Percentiles rank a stretch among this genome's conserved stretches.
These are phyloP conservation scores for Candida broadrunensis DNA, from an alignment of 805 yeast species.

Conservation along the genomic window DNA sequence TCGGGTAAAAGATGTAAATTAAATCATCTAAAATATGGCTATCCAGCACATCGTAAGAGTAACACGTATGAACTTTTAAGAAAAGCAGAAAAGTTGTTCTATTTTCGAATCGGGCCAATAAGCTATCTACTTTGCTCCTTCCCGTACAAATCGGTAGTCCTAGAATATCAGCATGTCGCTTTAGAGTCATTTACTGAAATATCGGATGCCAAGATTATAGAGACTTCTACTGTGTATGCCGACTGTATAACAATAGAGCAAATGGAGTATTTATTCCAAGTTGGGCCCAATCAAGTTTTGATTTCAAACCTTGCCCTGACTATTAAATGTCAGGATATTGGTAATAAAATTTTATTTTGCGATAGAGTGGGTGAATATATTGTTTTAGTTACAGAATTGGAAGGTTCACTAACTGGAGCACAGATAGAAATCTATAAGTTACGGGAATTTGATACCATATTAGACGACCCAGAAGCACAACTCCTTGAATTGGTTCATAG, in stretches of 20 bases:
- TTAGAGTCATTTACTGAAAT: slow-evolving; percentile 21
- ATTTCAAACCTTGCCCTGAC: slow-evolving; percentile 18
- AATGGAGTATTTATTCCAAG: slow-evolving; percentile 20
- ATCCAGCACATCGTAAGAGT: slow-evolving; percentile 20
- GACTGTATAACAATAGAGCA: slow-evolving; percentile 7
- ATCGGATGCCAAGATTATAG: slow-evolving; percentile 12
- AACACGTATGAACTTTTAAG: slow-evolving; percentile 27
- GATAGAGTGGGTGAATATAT: slow-evolving; percentile 7
- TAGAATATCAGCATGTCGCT: slow-evolving; percentile 24
- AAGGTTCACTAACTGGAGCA: not conserved
- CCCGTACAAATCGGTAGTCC: slow-evolving; percentile 34
- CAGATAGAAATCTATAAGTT: slow-evolving; percentile 1
- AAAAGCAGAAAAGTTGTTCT: slow-evolving; percentile 21
- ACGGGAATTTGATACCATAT: not conserved
- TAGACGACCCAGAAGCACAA: not conserved
- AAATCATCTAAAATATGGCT: slow-evolving; percentile 31
- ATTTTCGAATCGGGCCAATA: slow-evolving; percentile 13
- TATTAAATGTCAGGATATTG: not conserved
- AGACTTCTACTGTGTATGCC: slow-evolving; percentile 14
- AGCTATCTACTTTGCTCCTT: slow-evolving; percentile 32
- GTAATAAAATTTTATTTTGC: slow-evolving; percentile 9
- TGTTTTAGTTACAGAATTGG: slow-evolving; percentile 12
- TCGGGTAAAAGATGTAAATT: slow-evolving; percentile 30
- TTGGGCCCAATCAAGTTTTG: slow-evolving; percentile 18
- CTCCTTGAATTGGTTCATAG: not conserved